Evolutionary conservation across 257 asterid species (phyloP), one percentile per base, ranked within the genome.

Genomic region (Lycium barbarum): DNA sequence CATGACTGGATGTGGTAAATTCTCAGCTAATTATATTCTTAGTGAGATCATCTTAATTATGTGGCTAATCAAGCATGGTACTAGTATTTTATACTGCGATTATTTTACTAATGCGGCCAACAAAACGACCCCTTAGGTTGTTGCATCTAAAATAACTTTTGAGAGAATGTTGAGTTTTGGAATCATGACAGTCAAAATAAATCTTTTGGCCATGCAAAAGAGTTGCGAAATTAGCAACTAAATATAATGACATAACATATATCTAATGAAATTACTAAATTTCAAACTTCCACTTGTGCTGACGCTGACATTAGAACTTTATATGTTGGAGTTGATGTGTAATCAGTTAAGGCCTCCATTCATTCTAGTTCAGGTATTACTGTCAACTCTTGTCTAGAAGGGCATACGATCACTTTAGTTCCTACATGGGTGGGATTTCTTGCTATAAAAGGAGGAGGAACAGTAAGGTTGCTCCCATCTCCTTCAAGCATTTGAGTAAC

Each of bases 401-500:
- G 18, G 15, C 55, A 17, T 58, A 0, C 22, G 0, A 17, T 5
- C 9, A 58, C 1, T 58, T n/a, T 8, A 5, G 22, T n/a, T 14
- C 20, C 36, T 7, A n/a, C n/a, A 3, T 53, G 51, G 26, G 17
- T 35, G 59, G 63, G 10, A 53, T 70, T 80, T 49, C 82, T 84
- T 20, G 84, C 36, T 22, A 86, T 84, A 84, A 84, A 74, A 9
- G 89, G 92, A 53, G 84, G 85, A 20, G 93, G 89, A 51, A 86
- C 49, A 22, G 85, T 36, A 13, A 86, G 90, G 26, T 9, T 49
- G 17, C 57, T 71, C 2, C 84, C 85, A 67, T 84, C 84, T 84
- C 87, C 89, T 87, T 90, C 89, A 65, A 88, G 74, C 91, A 90
- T 89, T 71, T 87, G 88, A 70, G 84, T 82, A 17, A 81, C 90